Evolutionary conservation across 192 early-diverging fungal genomes (phyloP).

Genomic region (Podila epicladia): DNA sequence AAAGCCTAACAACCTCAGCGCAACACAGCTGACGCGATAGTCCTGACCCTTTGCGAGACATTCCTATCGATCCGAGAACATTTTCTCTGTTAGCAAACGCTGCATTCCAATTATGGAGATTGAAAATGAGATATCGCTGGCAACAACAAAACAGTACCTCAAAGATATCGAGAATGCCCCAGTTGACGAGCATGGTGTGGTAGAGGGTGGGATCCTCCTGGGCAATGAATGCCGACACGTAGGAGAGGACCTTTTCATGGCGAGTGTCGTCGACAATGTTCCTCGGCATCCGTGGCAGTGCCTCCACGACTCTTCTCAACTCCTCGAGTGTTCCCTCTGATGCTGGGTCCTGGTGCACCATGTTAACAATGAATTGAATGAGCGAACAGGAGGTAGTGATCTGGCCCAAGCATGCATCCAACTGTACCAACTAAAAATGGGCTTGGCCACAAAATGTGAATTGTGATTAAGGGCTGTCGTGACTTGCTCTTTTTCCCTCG

Average conservation of each 20-base stretch:
- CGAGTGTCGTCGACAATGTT: constrained; percentile 80
- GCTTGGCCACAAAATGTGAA: no score
- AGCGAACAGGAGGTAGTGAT: background rate
- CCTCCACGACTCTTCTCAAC: constrained; percentile 57
- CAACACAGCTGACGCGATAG: constrained; percentile 51
- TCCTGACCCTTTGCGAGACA: constrained; percentile 38
- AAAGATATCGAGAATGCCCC: constrained; percentile 55
- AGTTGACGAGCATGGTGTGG: constrained; percentile 39
- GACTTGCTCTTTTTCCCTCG: no score
- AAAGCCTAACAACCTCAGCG: constrained; percentile 46
- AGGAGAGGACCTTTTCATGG: constrained; percentile 80
- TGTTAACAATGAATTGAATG: background rate
- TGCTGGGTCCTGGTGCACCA: constrained; percentile 23
- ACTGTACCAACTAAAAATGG: no score
- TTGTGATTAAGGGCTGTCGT: no score
- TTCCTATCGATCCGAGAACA: background rate
- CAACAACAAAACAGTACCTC: constrained; percentile 13
- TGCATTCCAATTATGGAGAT: background rate
- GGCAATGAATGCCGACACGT: constrained; percentile 58
- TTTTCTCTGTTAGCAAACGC: no score
- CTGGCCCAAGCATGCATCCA: background rate
- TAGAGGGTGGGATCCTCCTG: constrained; percentile 38
- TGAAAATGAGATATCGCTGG: background rate
- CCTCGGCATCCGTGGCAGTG: constrained; percentile 71
- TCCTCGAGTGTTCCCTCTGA: constrained; percentile 47